These are phyloP conservation scores for Lithohypha guttulata DNA, from an alignment of 2,329 filamentous ascomycete species.

Conservation along the genomic window DNA sequence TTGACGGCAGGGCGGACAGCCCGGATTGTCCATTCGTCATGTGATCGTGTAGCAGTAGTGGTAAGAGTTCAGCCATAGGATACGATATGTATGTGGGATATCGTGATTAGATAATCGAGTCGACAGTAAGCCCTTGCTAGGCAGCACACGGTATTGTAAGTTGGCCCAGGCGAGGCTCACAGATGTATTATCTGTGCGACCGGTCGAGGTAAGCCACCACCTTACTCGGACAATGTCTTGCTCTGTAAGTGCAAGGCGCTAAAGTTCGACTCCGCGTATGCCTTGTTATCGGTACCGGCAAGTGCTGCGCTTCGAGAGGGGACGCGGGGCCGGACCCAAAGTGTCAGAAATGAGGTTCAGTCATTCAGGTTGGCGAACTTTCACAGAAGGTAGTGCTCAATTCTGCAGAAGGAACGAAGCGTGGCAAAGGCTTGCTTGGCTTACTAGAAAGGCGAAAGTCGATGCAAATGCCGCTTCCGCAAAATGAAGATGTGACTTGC, in stretches of 20 bases:
- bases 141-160: not conserved
- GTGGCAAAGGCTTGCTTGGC: too few species aligned
- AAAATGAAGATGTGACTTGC: not conserved
- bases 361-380: too few species aligned
- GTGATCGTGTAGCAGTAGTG: conserved; percentile 2
- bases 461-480: not conserved
- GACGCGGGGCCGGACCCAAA: too few species aligned
- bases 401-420: too few species aligned
- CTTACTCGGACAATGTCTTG: not conserved
- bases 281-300: not conserved
- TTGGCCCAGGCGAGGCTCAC: not conserved
- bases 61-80: conserved; percentile 3
- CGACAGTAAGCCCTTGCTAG: not conserved
- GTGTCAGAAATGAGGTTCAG: too few species aligned
- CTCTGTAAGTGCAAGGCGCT: not conserved
- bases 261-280: not conserved
- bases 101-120: not conserved
- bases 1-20: not conserved
- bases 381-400: too few species aligned
- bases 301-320: too few species aligned
- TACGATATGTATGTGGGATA: conserved; percentile 1
- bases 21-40: conserved; percentile 7
- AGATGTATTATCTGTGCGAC: conserved; percentile 5
- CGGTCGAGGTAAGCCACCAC: not conserved
- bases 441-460: too few species aligned